These are phyloP conservation scores for Hanseniaspora hatyaiensis DNA, from an alignment of 805 yeast genomes.

Conservation along the genomic window DNA sequence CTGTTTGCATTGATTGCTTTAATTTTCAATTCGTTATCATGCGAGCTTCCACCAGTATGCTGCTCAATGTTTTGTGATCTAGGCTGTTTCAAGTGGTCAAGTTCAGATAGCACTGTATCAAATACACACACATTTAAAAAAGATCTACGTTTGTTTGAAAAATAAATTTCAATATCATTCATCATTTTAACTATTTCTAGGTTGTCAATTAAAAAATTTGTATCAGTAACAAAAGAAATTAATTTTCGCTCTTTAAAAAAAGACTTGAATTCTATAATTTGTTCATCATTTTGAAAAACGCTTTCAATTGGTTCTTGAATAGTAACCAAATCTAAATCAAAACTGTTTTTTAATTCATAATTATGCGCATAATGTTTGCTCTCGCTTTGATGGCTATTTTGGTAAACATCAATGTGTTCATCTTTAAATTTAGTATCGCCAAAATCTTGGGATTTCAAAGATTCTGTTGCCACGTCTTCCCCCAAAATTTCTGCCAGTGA, in stretches of 20 bases:
- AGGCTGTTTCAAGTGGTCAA: slow-evolving; percentile 12
- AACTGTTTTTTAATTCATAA: no score
- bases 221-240: slow-evolving; percentile 4
- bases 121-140: slow-evolving; percentile 12
- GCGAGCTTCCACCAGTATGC: no score
- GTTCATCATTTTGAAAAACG: neutral
- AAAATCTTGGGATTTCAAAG: no score
- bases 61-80: no score
- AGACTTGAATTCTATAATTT: neutral
- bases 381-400: no score
- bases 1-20: slow-evolving; percentile 12
- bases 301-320: no score
- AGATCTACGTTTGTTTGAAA: neutral
- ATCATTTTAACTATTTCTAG: neutral
- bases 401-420: no score
- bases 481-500: no score
- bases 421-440: no score
- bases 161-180: neutral
- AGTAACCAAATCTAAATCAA: no score
- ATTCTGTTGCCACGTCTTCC: no score
- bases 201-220: slow-evolving; percentile 11
- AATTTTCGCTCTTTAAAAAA: neutral
- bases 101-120: slow-evolving; percentile 13
- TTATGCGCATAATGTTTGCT: no score
- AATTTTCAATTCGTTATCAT: neutral